Evolutionary conservation across 192 early-diverging fungal genomes (phyloP).

Genomic region (Phlyctochytrium planicorne): DNA sequence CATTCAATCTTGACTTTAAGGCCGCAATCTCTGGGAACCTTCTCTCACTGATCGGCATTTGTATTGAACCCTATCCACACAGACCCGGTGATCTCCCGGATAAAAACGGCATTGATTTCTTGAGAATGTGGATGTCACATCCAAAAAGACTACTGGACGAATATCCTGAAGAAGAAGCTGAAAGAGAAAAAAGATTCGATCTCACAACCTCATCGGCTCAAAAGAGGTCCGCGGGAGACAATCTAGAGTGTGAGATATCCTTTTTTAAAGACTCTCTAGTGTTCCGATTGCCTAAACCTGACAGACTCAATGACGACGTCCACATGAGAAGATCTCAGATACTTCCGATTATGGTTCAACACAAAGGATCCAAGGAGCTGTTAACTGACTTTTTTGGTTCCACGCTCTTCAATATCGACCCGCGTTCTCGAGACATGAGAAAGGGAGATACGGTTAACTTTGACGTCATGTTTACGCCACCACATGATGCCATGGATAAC

Average conservation of each 20-base stretch:
- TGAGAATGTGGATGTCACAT: conserved; percentile 60
- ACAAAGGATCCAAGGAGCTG: conserved; percentile 5
- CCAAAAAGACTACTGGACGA: conserved; percentile 52
- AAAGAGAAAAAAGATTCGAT: conserved; percentile 40
- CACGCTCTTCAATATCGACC: conserved; percentile 50
- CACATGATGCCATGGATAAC: conserved; percentile 34
- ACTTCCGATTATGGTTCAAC: conserved; percentile 25
- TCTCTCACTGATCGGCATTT: conserved; percentile 50
- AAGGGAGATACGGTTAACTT: conserved; percentile 38
- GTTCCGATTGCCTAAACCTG: conserved; percentile 34
- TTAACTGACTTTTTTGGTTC: conserved; percentile 41
- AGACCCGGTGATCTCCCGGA: conserved; percentile 43
- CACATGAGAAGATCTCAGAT: conserved; percentile 30
- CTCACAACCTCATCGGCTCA: not conserved
- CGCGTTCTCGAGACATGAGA: conserved; percentile 36
- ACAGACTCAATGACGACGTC: conserved; percentile 22
- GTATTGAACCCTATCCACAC: conserved; percentile 52
- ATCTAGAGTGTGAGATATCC: conserved; percentile 29
- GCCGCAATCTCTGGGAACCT: conserved; percentile 35
- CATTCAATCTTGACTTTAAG: conserved; percentile 20
- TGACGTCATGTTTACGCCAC: conserved; percentile 53
- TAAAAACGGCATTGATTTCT: conserved; percentile 50
- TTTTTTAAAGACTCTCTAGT: conserved; percentile 40
- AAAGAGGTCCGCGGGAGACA: conserved; percentile 17
- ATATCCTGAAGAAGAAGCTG: conserved; percentile 39